These are phyloP conservation scores for Hypoxylon rubiginosum DNA, from an alignment of 2,329 filamentous ascomycete genomes.

Conservation along the genomic window DNA sequence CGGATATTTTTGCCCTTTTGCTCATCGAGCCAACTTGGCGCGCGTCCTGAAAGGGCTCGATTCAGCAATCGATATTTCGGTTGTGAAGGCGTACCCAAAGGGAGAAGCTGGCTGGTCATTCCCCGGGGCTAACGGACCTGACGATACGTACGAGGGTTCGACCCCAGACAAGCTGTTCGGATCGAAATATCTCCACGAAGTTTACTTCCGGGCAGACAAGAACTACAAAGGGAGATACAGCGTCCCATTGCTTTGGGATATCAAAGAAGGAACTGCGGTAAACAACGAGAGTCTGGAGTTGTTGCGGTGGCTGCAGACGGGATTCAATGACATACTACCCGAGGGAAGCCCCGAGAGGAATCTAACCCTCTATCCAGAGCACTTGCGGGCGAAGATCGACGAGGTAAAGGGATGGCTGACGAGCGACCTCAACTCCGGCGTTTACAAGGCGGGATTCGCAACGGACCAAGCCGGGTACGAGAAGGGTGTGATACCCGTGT, in stretches of 20 bases:
- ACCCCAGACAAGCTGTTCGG: constrained; percentile 72
- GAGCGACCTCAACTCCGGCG: constrained; percentile 68
- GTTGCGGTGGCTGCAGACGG: constrained; percentile 68
- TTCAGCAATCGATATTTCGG: constrained; percentile 65
- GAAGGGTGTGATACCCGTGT: constrained; percentile 65
- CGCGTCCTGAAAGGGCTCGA: constrained; percentile 70
- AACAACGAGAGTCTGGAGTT: constrained; percentile 73
- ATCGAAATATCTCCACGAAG: constrained; percentile 69
- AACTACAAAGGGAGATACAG: constrained; percentile 72
- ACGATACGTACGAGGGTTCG: constrained; percentile 68
- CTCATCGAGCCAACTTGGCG: constrained; percentile 70
- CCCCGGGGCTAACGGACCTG: constrained; percentile 55
- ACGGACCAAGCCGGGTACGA: constrained; percentile 68
- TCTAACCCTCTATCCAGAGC: constrained; percentile 66
- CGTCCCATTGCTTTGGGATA: constrained; percentile 74
- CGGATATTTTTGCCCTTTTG: constrained; percentile 75
- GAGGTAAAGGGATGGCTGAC: constrained; percentile 66
- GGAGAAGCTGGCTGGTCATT: constrained; percentile 74
- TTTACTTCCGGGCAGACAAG: constrained; percentile 73
- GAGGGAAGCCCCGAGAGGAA: constrained; percentile 52
- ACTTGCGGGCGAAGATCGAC: constrained; percentile 65
- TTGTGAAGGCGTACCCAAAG: constrained; percentile 76
- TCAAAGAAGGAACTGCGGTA: constrained; percentile 66
- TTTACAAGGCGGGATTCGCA: constrained; percentile 74
- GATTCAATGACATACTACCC: constrained; percentile 65